Percentiles rank a stretch among this genome's conserved stretches.
These are phyloP conservation scores for Fonsecaea multimorphosa DNA, from an alignment of 2,329 filamentous ascomycete species.

Conservation along the genomic window DNA sequence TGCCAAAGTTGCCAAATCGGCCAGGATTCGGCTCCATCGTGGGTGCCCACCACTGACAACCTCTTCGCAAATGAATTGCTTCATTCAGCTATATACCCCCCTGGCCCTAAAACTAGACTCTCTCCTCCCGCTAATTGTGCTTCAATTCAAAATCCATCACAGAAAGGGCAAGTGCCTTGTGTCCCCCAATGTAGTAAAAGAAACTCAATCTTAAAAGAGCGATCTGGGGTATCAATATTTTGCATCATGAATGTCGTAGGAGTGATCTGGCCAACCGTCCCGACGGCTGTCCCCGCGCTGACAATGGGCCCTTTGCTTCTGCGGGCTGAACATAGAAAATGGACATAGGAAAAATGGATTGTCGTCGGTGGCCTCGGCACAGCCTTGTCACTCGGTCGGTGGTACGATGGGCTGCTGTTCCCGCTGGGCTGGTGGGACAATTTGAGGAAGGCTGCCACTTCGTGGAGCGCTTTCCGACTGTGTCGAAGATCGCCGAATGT, in stretches of 20 bases:
- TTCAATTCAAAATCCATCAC: constrained; percentile 11
- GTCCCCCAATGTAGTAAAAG: constrained; percentile 7
- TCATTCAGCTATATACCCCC: constrained; percentile 21
- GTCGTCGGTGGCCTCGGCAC: neutral
- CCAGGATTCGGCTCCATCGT: constrained; percentile 13
- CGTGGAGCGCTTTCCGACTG: constrained; percentile 51
- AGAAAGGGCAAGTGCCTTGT: neutral
- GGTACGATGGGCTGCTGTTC: constrained; percentile 14
- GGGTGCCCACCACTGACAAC: constrained; percentile 4
- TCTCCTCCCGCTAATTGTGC: constrained; percentile 5
- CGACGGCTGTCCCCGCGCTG: constrained; percentile 10
- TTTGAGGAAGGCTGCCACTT: constrained; percentile 26
- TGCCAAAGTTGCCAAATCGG: constrained; percentile 11
- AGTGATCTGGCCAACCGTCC: constrained; percentile 1
- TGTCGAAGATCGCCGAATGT: constrained; percentile 64
- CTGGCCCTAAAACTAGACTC: neutral
- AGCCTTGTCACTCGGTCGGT: constrained; percentile 13
- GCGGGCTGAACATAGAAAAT: constrained; percentile 19
- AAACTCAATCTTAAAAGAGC: constrained; percentile 24
- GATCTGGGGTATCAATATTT: constrained; percentile 29
- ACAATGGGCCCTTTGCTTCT: neutral
- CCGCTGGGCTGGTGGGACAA: constrained; percentile 17
- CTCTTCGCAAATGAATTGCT: constrained; percentile 29
- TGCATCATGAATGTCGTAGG: constrained; percentile 30
- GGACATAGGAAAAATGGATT: constrained; percentile 24